Evolutionary conservation across 176 grass and related monocot species (phyloP).

Genomic region (bread wheat (Triticum aestivum)): IWGSC_CS_RefSeq_v2.1 NC_057812.1:571400834-571401333

Average conservation of each 20-base stretch:
- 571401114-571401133: not conserved
- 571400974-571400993: not conserved
- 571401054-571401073: conserved; percentile 66
- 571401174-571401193: conserved; percentile 66
- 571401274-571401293: conserved; percentile 87
- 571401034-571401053: conserved; percentile 74
- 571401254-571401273: conserved; percentile 98
- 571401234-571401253: conserved; percentile 60
- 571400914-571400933: not conserved
- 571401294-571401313: conserved; percentile 50
- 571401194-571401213: conserved; percentile 74
- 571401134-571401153: not conserved
- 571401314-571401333: conserved; percentile 81
- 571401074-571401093: conserved; percentile 68
- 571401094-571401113: conserved; percentile 19
- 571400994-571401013: conserved; percentile 43
- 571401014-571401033: conserved; percentile 63
- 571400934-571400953: not conserved
- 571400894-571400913: not conserved
- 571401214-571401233: conserved; percentile 74
- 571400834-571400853: not conserved
- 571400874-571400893: not conserved
- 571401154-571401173: conserved; percentile 51
- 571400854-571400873: not conserved
- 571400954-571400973: not conserved